Conservation (phyloP, 2,329 filamentous ascomycete species). For the Nemania serpens region DNA sequence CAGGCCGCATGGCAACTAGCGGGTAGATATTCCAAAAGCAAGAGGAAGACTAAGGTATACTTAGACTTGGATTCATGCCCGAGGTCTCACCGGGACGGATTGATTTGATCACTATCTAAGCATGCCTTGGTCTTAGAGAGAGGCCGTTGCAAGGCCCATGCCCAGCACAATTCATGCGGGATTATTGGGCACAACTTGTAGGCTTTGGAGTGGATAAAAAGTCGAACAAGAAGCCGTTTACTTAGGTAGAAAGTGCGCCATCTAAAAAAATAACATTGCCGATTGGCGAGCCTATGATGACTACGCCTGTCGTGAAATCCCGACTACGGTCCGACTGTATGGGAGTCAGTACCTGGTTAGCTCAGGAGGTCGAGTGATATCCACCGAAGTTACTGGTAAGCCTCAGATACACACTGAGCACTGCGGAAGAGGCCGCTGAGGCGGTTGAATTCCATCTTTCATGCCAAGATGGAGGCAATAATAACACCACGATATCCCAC, state of each 20-base stretch:
- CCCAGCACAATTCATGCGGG: too few species aligned
- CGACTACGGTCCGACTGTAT: not conserved
- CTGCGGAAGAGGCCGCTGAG: conserved; percentile 10
- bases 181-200: too few species aligned
- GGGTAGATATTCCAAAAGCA: conserved; percentile 3
- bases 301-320: not conserved
- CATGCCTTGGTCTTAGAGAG: not conserved
- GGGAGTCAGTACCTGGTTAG: not conserved
- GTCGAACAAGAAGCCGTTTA: too few species aligned
- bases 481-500: conserved; percentile 29
- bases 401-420: not conserved
- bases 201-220: too few species aligned
- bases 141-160: too few species aligned
- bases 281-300: not conserved
- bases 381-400: not conserved
- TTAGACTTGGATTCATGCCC: not conserved
- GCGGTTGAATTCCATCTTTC: conserved; percentile 35
- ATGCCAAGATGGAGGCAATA: conserved; percentile 32
- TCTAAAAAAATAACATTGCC: not conserved
- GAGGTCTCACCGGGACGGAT: not conserved
- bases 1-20: conserved; percentile 7
- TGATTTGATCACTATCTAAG: not conserved
- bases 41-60: conserved; percentile 1
- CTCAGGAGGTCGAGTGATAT: not conserved
- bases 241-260: too few species aligned